phyloP scores from a whole-genome alignment of 2,329 filamentous ascomycete species.

The Apiospora pterosperma region DNA sequence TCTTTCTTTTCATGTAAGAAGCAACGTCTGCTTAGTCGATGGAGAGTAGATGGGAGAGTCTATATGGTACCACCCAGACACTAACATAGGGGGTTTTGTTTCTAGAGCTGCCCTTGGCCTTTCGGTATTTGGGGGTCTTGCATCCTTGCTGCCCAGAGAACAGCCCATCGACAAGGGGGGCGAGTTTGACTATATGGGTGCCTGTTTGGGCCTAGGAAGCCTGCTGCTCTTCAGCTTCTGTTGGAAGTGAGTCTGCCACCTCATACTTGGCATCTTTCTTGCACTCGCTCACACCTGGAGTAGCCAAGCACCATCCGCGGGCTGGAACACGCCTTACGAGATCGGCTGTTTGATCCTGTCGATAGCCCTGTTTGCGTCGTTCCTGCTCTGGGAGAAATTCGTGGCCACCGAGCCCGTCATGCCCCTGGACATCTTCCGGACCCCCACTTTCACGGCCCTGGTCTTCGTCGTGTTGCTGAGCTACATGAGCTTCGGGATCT shows the following conservation, averaged over 20 bases:
- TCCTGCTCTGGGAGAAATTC: conserved; percentile 40
- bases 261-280: too few relatives aligned
- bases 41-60: too few relatives aligned
- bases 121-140: conserved; percentile 12
- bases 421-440: conserved; percentile 40
- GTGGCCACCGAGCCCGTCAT: conserved; percentile 39
- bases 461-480: conserved; percentile 40
- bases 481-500: conserved; percentile 46
- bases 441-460: conserved; percentile 39
- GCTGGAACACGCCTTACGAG: conserved; percentile 40
- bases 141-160: conserved; percentile 20
- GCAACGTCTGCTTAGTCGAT: too few relatives aligned
- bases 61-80: too few relatives aligned
- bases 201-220: conserved; percentile 32
- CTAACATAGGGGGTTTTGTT: neutral
- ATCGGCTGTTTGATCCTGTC: conserved; percentile 36
- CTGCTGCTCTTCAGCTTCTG: conserved; percentile 48
- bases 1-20: conserved; percentile 29
- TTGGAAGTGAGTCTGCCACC: conserved; percentile 40
- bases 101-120: conserved; percentile 15
- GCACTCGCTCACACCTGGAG: neutral
- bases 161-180: conserved; percentile 31
- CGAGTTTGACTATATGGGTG: conserved; percentile 37
- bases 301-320: conserved; percentile 39
- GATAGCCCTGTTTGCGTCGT: conserved; percentile 21